Evolutionary conservation across 768 basidiomycete species (phyloP).

Genomic region (Tylopilus intermedius): DNA sequence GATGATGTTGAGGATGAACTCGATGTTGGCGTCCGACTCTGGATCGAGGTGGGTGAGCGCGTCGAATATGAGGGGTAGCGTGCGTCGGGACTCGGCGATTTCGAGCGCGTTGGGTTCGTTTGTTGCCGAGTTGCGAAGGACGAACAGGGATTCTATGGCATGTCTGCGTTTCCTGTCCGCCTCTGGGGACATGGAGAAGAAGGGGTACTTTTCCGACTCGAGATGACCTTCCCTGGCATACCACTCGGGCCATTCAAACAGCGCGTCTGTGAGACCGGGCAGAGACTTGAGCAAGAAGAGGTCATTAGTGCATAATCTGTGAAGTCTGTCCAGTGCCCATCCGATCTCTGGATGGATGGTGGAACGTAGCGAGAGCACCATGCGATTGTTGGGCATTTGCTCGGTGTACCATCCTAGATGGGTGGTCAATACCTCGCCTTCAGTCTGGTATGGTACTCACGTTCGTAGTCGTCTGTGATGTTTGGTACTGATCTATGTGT

Average conservation of each 20-base stretch:
- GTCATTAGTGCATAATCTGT: conserved; percentile 75
- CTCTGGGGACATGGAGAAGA: conserved; percentile 56
- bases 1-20: conserved; percentile 66
- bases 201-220: conserved; percentile 35
- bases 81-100: conserved; percentile 54
- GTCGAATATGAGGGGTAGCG: conserved; percentile 60
- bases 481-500: conserved; percentile 33
- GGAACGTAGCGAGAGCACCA: conserved; percentile 85
- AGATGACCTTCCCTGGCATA: conserved; percentile 63
- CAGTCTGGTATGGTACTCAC: conserved; percentile 36
- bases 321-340: conserved; percentile 86
- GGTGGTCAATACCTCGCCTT: conserved; percentile 5
- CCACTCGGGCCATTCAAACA: conserved; percentile 88
- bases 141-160: conserved; percentile 79
- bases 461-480: conserved; percentile 72
- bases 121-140: conserved; percentile 82
- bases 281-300: conserved; percentile 66
- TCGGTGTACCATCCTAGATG: conserved; percentile 82
- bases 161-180: conserved; percentile 57
- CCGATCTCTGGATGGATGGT: conserved; percentile 77
- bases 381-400: conserved; percentile 70
- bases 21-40: conserved; percentile 60
- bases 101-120: conserved; percentile 63
- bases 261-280: conserved; percentile 74
- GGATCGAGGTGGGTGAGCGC: conserved; percentile 59